These are phyloP conservation scores for Solanum bulbocastanum DNA, from an alignment of 257 asterid species.

Conservation along the genomic window DNA sequence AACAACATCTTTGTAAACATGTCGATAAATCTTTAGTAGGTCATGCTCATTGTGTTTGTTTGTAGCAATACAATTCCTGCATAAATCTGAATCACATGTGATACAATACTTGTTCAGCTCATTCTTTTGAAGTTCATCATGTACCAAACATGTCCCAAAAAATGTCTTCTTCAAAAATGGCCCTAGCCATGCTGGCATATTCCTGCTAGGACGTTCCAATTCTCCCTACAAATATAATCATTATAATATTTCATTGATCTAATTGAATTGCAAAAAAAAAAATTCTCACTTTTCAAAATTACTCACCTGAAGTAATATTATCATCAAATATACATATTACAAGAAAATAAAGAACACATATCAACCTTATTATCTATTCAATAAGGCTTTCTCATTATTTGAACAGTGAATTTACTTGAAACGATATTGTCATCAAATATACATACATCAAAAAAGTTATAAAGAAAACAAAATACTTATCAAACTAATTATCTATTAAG, in stretches of 20 bases:
- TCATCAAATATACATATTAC: background rate
- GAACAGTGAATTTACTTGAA: background rate
- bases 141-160: slow-evolving; percentile 24
- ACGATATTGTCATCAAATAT: background rate
- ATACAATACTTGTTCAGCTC: slow-evolving; percentile 31
- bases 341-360: background rate
- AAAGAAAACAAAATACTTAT: background rate
- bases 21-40: slow-evolving; percentile 12
- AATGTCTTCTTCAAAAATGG: slow-evolving; percentile 16
- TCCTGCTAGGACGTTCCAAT: background rate
- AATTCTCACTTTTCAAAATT: background rate
- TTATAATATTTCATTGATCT: background rate
- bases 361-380: background rate
- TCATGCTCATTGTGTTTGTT: slow-evolving; percentile 12
- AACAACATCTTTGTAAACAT: slow-evolving; percentile 23
- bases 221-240: background rate
- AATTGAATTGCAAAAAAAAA: background rate
- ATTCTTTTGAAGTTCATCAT: slow-evolving; percentile 14
- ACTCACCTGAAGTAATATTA: background rate
- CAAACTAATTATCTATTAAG: background rate
- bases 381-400: background rate
- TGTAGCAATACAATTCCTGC: slow-evolving; percentile 18
- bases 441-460: background rate
- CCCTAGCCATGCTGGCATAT: slow-evolving; percentile 21
- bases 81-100: slow-evolving; percentile 16